A percentile compares a stretch with the other conserved stretches of the same genome.
Evolutionary conservation across 192 early-diverging fungal genomes (phyloP).

Genomic region (Backusella mclennaniae): DNA sequence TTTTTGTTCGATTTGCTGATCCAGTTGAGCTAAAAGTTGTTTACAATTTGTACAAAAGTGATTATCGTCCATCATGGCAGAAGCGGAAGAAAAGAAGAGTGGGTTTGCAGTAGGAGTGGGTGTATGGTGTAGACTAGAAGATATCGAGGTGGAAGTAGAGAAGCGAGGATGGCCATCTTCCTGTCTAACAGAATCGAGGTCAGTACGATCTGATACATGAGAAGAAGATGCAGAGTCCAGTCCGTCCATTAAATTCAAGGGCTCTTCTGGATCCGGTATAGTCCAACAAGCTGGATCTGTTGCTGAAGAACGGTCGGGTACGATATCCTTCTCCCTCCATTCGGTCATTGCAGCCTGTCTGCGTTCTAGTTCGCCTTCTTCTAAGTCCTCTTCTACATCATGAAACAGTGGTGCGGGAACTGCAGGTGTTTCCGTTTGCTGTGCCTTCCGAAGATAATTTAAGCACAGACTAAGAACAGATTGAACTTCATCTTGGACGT

Average conservation of each 20-base stretch:
- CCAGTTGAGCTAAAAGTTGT: constrained; percentile 41
- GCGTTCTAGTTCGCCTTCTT: constrained; percentile 34
- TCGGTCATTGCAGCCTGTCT: constrained; percentile 23
- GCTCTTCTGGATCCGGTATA: neutral
- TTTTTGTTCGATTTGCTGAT: constrained; percentile 49
- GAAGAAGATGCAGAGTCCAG: constrained; percentile 12
- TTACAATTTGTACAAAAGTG: constrained; percentile 42
- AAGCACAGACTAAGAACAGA: constrained; percentile 22
- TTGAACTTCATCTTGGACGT: neutral
- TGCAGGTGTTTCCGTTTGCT: constrained; percentile 2
- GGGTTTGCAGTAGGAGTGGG: neutral
- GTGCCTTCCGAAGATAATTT: constrained; percentile 33
- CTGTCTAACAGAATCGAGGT: neutral
- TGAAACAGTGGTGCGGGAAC: neutral
- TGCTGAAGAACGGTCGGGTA: neutral
- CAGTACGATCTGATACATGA: constrained; percentile 9
- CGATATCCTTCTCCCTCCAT: neutral
- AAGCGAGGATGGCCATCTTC: constrained; percentile 5
- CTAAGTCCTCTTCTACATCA: constrained; percentile 22
- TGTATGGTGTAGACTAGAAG: neutral
- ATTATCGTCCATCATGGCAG: neutral
- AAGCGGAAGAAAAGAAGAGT: neutral
- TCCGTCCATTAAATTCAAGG: constrained; percentile 20
- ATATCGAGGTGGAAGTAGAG: constrained; percentile 12
- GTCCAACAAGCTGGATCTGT: neutral